A percentile compares a stretch with the other conserved stretches of the same genome.
Conservation (phyloP, 805 yeast genomes). For the Pichia kluyveri region DNA sequence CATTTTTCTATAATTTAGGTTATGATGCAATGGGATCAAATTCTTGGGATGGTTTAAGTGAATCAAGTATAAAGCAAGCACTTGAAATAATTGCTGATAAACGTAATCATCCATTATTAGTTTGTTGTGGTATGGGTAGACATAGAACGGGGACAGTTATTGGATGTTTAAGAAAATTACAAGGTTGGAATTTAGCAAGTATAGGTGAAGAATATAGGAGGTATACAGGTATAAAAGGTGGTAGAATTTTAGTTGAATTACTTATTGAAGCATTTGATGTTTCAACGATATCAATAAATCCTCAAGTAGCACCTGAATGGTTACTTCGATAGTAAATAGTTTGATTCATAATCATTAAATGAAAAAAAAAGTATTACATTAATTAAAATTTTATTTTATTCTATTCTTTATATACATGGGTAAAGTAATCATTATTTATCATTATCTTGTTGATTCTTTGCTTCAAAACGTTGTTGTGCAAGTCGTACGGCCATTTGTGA, state of each 20-base stretch:
- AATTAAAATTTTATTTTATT: no score
- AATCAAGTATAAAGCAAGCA: constrained; percentile 70
- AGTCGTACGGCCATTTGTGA: constrained; percentile 57
- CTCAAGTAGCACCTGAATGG: constrained; percentile 41
- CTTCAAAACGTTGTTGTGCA: constrained; percentile 44
- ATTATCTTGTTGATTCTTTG: neutral
- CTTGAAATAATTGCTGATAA: constrained; percentile 64
- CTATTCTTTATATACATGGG: no score
- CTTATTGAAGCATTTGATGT: constrained; percentile 68
- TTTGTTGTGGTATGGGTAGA: constrained; percentile 98
- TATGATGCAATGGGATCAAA: constrained; percentile 42
- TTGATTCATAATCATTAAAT: neutral
- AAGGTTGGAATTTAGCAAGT: constrained; percentile 95
- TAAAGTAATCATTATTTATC: neutral
- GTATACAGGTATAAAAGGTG: constrained; percentile 89
- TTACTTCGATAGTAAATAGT: constrained; percentile 17
- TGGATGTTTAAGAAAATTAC: constrained; percentile 85
- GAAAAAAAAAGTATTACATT: no score
- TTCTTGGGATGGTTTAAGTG: constrained; percentile 95
- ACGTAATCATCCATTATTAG: constrained; percentile 74
- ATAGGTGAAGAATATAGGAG: constrained; percentile 91
- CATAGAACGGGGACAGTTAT: constrained; percentile 96
- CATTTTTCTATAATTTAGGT: constrained; percentile 74
- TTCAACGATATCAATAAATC: constrained; percentile 32
- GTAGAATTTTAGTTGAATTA: constrained; percentile 84